Conservation (phyloP, 225 moss, liverwort and hornwort species). For the Thuidium tamariscinum region DNA sequence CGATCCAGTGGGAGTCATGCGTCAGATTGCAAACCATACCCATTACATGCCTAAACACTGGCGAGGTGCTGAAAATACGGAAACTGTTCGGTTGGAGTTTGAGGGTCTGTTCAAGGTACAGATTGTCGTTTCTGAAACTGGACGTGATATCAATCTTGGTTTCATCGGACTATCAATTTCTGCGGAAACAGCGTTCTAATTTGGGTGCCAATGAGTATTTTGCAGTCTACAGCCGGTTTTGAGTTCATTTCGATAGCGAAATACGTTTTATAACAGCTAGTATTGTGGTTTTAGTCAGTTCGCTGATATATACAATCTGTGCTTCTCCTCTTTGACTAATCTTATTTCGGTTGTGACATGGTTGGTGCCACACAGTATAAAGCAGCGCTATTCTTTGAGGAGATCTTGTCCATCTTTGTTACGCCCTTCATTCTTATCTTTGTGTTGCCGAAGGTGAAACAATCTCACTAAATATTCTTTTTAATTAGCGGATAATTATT, state of each 20-base stretch:
- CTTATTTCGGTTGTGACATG: neutral
- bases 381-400: constrained; percentile 80
- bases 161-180: neutral
- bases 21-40: constrained; percentile 62
- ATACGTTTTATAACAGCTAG: neutral
- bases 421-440: constrained; percentile 97
- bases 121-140: neutral
- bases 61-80: constrained; percentile 86
- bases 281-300: neutral
- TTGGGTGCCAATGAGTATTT: neutral
- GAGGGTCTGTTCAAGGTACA: constrained; percentile 80
- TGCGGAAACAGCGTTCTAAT: neutral
- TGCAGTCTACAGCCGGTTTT: neutral
- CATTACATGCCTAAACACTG: constrained; percentile 99
- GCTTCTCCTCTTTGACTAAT: neutral
- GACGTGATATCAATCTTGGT: neutral
- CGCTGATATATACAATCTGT: neutral
- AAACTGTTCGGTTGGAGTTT: constrained; percentile 77
- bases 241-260: neutral
- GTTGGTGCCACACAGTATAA: constrained; percentile 50
- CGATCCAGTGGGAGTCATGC: constrained; percentile 79
- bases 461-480: neutral
- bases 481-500: neutral
- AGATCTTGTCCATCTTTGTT: constrained; percentile 88
- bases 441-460: constrained; percentile 70